Conservation (phyloP, 257 asterid species). For the Solanum appendiculatum region DNA sequence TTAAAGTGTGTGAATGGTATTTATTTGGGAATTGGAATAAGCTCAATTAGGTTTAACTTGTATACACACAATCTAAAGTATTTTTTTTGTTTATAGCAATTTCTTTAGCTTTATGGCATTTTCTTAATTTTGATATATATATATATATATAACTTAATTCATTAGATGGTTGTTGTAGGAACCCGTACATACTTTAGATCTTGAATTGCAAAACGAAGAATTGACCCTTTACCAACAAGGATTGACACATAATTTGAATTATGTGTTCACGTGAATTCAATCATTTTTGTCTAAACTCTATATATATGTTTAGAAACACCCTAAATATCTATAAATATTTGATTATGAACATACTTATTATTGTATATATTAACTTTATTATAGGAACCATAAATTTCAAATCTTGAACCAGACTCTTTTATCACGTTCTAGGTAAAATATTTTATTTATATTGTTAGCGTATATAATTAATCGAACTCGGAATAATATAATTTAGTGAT, state of each 20-base stretch:
- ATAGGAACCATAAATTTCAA: not conserved
- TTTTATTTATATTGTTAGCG: not conserved
- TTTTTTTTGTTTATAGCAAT: too few relatives aligned
- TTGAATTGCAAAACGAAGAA: too few relatives aligned
- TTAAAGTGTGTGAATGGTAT: not conserved
- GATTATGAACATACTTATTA: not conserved
- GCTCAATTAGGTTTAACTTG: not conserved
- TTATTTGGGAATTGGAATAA: not conserved
- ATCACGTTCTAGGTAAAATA: not conserved
- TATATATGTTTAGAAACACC: not conserved
- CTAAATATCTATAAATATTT: not conserved
- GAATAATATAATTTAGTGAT: too few relatives aligned
- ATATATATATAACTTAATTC: not conserved
- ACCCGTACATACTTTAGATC: not conserved
- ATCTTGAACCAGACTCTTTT: too few relatives aligned
- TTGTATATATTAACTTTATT: not conserved
- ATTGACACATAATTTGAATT: not conserved
- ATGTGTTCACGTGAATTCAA: too few relatives aligned
- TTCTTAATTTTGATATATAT: not conserved
- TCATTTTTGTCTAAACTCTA: too few relatives aligned
- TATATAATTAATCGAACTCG: too few relatives aligned
- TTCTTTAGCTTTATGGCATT: not conserved
- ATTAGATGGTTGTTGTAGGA: not conserved
- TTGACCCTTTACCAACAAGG: not conserved
- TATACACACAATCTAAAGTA: too few relatives aligned